Conservation (phyloP, 805 yeast species). For the Kuraishia hungarica region DNA sequence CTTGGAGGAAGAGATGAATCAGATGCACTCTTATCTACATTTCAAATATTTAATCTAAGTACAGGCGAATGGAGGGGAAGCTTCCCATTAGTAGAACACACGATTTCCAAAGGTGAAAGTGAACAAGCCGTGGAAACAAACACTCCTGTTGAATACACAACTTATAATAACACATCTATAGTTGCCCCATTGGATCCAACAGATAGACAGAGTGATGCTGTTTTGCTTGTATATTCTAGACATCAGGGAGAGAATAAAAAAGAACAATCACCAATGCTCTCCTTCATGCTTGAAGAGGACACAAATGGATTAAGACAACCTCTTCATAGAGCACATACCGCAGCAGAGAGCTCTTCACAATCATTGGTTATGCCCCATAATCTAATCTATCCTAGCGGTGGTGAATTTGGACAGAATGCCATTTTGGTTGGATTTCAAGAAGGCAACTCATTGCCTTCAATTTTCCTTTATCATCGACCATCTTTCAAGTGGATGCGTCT, state of each 20-base stretch:
- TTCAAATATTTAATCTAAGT: conserved; percentile 35
- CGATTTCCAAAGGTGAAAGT: neutral
- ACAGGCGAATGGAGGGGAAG: neutral
- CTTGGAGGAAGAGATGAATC: conserved; percentile 41
- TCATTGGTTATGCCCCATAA: conserved; percentile 32
- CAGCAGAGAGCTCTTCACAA: neutral
- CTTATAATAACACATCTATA: neutral
- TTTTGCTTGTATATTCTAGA: conserved; percentile 2
- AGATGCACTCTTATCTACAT: conserved; percentile 23
- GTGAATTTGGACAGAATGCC: conserved; percentile 57
- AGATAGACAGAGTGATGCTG: conserved; percentile 1
- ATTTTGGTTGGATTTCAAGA: conserved; percentile 54
- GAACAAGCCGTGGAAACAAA: neutral
- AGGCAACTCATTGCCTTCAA: conserved; percentile 35
- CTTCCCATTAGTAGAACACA: neutral
- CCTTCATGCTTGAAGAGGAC: conserved; percentile 11
- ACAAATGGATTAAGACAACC: conserved; percentile 8
- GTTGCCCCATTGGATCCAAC: neutral
- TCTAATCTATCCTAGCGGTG: conserved; percentile 50
- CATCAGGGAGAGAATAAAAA: neutral
- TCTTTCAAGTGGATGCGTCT: conserved; percentile 59
- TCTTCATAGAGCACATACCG: conserved; percentile 3
- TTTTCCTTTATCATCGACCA: conserved; percentile 41
- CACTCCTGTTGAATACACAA: neutral
- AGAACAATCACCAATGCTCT: conserved; percentile 15